A percentile compares a stretch with the other conserved stretches of the same genome.
These are phyloP conservation scores for Hermanozyma aechmeae DNA, from an alignment of 805 yeast species.

Conservation along the genomic window DNA sequence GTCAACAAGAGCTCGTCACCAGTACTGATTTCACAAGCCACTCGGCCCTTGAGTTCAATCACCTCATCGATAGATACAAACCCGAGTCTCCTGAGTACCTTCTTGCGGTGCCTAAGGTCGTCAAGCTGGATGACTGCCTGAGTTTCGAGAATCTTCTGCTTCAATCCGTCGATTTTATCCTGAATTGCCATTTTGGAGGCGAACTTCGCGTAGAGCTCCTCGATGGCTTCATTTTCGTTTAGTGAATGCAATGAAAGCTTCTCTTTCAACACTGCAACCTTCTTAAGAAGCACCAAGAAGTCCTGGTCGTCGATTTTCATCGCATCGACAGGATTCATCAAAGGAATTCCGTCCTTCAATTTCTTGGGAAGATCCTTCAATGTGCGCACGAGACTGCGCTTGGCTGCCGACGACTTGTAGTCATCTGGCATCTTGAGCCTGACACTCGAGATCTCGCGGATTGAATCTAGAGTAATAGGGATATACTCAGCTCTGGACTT, in stretches of 20 bases:
- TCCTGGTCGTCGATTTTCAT: slow-evolving; percentile 87
- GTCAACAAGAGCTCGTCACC: slow-evolving; percentile 84
- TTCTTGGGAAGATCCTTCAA: slow-evolving; percentile 72
- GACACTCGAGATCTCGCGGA: slow-evolving; percentile 66
- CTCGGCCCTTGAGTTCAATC: slow-evolving; percentile 93
- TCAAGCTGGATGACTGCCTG: slow-evolving; percentile 90
- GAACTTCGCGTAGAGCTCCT: slow-evolving; percentile 57
- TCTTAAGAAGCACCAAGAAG: slow-evolving; percentile 60
- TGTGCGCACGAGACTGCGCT: slow-evolving; percentile 58
- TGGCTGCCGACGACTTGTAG: slow-evolving; percentile 45
- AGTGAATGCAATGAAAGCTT: slow-evolving; percentile 65
- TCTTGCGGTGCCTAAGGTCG: slow-evolving; percentile 84
- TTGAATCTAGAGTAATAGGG: slow-evolving; percentile 76
- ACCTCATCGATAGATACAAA: slow-evolving; percentile 82
- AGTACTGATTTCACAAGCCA: slow-evolving; percentile 91
- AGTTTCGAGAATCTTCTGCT: slow-evolving; percentile 66
- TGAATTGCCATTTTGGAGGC: slow-evolving; percentile 54
- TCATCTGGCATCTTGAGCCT: slow-evolving; percentile 77
- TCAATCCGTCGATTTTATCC: slow-evolving; percentile 46
- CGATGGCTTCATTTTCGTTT: slow-evolving; percentile 49
- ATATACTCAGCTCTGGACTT: slow-evolving; percentile 64
- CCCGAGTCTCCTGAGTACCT: slow-evolving; percentile 87
- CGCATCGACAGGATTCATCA: slow-evolving; percentile 80
- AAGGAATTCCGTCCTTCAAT: slow-evolving; percentile 87
- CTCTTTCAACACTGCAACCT: slow-evolving; percentile 74